These are phyloP conservation scores for Trichoderma gracile DNA, from an alignment of 2,329 filamentous ascomycete species.

Conservation along the genomic window DNA sequence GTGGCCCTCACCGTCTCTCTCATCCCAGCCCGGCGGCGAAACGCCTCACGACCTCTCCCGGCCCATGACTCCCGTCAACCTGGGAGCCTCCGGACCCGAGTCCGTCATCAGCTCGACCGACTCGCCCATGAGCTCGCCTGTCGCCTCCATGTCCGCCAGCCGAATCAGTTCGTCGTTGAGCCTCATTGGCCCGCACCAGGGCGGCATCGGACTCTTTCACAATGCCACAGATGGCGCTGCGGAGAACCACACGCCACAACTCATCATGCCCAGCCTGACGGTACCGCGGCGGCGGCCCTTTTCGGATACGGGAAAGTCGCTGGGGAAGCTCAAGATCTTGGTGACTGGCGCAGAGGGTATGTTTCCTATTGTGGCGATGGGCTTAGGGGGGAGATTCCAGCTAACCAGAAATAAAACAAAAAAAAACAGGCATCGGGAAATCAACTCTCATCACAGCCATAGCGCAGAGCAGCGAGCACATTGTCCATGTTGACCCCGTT, in stretches of 20 bases:
- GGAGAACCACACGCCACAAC: conserved; percentile 59
- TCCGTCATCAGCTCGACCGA: conserved; percentile 50
- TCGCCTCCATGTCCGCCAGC: conserved; percentile 43
- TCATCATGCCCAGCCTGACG: conserved; percentile 96
- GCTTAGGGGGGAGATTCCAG: background rate
- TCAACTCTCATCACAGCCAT: conserved; percentile 87
- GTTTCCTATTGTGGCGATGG: conserved; percentile 17
- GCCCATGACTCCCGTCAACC: conserved; percentile 35
- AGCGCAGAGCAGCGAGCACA: conserved; percentile 82
- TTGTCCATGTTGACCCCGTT: conserved; percentile 84
- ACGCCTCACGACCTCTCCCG: conserved; percentile 31
- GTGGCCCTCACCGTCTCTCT: conserved; percentile 24
- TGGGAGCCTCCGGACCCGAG: conserved; percentile 33
- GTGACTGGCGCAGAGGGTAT: conserved; percentile 76
- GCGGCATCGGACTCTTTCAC: conserved; percentile 28
- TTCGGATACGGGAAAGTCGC: conserved; percentile 77
- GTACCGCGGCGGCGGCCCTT: conserved; percentile 90
- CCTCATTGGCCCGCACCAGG: conserved; percentile 29
- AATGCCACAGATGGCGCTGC: background rate
- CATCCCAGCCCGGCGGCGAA: conserved; percentile 23
- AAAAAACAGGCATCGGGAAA: conserved; percentile 71
- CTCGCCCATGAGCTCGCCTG: conserved; percentile 55
- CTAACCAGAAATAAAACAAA: conserved; percentile 22
- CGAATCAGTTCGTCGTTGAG: conserved; percentile 33
- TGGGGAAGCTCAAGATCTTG: conserved; percentile 87